Percentiles rank a stretch among this genome's conserved stretches.
These are phyloP conservation scores for Arthrobotrys pseudoclavata DNA, from an alignment of 2,329 filamentous ascomycete species.

Conservation along the genomic window DNA sequence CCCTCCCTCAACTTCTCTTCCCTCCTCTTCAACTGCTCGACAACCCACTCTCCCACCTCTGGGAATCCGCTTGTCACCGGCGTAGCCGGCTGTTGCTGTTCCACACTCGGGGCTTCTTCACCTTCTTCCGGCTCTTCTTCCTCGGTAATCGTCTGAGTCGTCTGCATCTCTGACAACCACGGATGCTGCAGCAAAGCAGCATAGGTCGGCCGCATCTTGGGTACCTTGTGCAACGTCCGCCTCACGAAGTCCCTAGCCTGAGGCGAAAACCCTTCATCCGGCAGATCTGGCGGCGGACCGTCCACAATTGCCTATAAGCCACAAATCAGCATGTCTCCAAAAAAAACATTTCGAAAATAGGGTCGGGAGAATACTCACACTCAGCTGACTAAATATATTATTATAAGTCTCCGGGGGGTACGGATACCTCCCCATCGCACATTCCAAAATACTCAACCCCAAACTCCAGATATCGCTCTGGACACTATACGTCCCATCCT, in stretches of 20 bases:
- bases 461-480: conserved; percentile 99
- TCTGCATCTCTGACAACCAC: conserved; percentile 83
- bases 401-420: conserved; percentile 98
- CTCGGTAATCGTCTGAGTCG: conserved; percentile 80
- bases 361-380: conserved; percentile 74
- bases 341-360: neutral
- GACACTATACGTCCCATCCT: conserved; percentile 87
- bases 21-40: conserved; percentile 76
- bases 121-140: conserved; percentile 75
- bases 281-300: conserved; percentile 91
- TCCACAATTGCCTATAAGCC: conserved; percentile 88
- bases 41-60: conserved; percentile 90
- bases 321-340: conserved; percentile 54
- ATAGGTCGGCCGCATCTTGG: conserved; percentile 93
- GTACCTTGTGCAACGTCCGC: conserved; percentile 91
- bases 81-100: conserved; percentile 60
- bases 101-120: conserved; percentile 67
- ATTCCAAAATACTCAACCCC: conserved; percentile 94
- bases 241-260: conserved; percentile 87
- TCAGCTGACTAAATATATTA: conserved; percentile 97
- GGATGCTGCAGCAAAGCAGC: conserved; percentile 88
- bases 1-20: conserved; percentile 71
- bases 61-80: conserved; percentile 73
- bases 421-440: conserved; percentile 91
- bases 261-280: conserved; percentile 81